These are phyloP conservation scores for Tuber indicum DNA, from an alignment of 495 filamentous ascomycete species.

Conservation along the genomic window DNA sequence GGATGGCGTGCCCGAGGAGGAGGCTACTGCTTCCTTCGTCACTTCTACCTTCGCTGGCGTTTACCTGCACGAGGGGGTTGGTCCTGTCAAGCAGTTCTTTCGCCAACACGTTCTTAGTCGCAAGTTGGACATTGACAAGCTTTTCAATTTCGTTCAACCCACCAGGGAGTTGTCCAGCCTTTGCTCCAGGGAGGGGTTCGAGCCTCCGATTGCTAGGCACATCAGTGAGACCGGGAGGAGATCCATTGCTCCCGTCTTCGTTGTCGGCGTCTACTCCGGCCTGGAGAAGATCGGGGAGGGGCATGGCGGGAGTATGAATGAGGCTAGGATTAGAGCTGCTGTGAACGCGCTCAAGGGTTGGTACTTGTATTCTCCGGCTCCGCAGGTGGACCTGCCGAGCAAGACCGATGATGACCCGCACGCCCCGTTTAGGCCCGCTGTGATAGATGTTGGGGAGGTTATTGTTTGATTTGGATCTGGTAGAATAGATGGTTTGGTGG, in stretches of 20 bases:
- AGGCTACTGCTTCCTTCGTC: constrained; percentile 59
- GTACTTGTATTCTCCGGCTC: constrained; percentile 84
- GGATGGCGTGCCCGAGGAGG: constrained; percentile 29
- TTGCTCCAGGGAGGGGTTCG: constrained; percentile 83
- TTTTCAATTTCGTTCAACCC: constrained; percentile 80
- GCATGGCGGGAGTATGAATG: constrained; percentile 62
- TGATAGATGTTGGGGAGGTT: constrained; percentile 87
- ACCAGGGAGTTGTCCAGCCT: constrained; percentile 70
- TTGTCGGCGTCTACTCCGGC: constrained; percentile 90
- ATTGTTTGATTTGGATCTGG: constrained; percentile 52
- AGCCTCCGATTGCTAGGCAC: constrained; percentile 75
- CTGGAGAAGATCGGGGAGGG: constrained; percentile 84
- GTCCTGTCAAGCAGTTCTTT: constrained; percentile 71
- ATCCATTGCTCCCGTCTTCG: constrained; percentile 77
- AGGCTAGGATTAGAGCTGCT: constrained; percentile 70
- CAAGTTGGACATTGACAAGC: constrained; percentile 61
- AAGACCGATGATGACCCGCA: constrained; percentile 58
- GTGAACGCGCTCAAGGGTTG: constrained; percentile 81
- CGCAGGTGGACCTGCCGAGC: constrained; percentile 59
- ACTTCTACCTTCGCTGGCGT: constrained; percentile 74
- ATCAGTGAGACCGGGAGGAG: constrained; percentile 79
- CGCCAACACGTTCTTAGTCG: constrained; percentile 73
- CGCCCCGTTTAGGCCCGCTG: constrained; percentile 65
- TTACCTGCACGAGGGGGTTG: constrained; percentile 66
- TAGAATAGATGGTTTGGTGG: not conserved